phyloP scores from a whole-genome alignment of 1,139 yeast species.

The Nakaseomyces kungkrabaensis region DNA sequence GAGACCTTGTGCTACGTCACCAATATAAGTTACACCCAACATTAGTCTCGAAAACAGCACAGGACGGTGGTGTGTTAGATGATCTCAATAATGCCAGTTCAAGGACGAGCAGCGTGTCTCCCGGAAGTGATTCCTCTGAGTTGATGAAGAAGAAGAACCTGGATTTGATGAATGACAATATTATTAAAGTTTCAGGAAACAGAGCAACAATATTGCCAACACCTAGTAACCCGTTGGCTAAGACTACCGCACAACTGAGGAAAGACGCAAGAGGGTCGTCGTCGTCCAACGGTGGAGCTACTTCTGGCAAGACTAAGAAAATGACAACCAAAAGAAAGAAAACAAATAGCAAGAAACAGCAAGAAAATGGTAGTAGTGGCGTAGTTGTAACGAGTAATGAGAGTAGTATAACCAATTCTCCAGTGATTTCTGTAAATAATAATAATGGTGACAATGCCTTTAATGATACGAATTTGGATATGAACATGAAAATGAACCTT shows the following conservation, averaged over 20 bases:
- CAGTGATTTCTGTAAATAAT: neutral
- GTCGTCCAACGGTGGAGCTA: neutral
- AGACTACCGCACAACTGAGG: slow-evolving; percentile 23
- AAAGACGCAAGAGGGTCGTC: slow-evolving; percentile 13
- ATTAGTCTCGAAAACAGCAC: slow-evolving; percentile 22
- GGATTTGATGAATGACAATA: slow-evolving; percentile 15
- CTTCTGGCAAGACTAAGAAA: neutral
- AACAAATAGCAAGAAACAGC: neutral
- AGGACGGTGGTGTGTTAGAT: slow-evolving; percentile 9
- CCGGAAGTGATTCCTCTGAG: slow-evolving; percentile 4
- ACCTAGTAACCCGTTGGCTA: slow-evolving; percentile 22
- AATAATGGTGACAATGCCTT: neutral
- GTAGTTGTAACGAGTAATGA: neutral
- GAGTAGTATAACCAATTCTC: neutral
- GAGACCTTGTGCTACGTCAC: slow-evolving; percentile 85
- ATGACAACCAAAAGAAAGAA: neutral
- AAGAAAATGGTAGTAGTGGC: neutral
- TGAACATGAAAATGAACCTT: neutral
- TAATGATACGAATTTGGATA: neutral
- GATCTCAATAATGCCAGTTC: neutral
- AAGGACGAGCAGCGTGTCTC: slow-evolving; percentile 5
- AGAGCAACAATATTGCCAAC: slow-evolving; percentile 33
- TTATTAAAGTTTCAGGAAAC: slow-evolving; percentile 32
- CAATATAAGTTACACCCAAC: slow-evolving; percentile 86
- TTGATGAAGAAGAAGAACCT: neutral